Percentiles rank a stretch among this genome's conserved stretches.
phyloP scores from a whole-genome alignment of 805 yeast genomes.

The Ogataea allantospora region DNA sequence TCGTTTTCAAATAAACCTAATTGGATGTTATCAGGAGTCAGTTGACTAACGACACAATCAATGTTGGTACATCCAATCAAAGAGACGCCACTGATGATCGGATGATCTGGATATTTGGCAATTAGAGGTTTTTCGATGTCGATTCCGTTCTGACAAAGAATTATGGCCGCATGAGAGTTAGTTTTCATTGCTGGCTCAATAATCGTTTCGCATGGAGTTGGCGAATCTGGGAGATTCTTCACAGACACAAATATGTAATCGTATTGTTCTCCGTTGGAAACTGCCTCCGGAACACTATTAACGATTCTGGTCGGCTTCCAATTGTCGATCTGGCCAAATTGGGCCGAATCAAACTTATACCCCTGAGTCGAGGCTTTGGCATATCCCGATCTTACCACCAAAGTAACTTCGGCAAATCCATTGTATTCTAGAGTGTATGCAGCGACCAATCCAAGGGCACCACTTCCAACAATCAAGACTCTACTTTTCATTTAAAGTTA shows the following conservation, averaged over 20 bases:
- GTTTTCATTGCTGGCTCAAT: slow-evolving; percentile 36
- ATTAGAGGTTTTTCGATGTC: slow-evolving; percentile 39
- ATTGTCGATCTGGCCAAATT: slow-evolving; percentile 50
- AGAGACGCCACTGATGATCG: slow-evolving; percentile 38
- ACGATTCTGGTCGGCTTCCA: slow-evolving; percentile 56
- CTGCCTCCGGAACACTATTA: slow-evolving; percentile 45
- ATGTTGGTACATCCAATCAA: slow-evolving; percentile 33
- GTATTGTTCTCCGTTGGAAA: slow-evolving; percentile 34
- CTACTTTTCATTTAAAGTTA: slow-evolving; percentile 20
- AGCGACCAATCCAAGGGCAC: slow-evolving; percentile 82
- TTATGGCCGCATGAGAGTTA: slow-evolving; percentile 29
- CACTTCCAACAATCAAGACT: slow-evolving; percentile 73
- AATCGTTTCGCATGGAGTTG: slow-evolving; percentile 42
- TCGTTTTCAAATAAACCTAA: slow-evolving; percentile 35
- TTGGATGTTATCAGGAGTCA: slow-evolving; percentile 32
- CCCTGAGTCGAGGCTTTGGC: slow-evolving; percentile 50
- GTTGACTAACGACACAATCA: slow-evolving; percentile 29
- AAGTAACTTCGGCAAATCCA: slow-evolving; percentile 48
- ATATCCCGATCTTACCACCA: slow-evolving; percentile 64
- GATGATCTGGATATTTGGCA: slow-evolving; percentile 32
- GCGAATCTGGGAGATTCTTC: slow-evolving; percentile 59
- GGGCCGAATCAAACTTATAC: slow-evolving; percentile 54
- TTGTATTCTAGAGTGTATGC: slow-evolving; percentile 56
- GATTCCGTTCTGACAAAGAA: slow-evolving; percentile 40
- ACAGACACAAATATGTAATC: slow-evolving; percentile 60